phyloP scores from a whole-genome alignment of 192 early-diverging fungal genomes.

The Chytriomyces hyalinus region DNA sequence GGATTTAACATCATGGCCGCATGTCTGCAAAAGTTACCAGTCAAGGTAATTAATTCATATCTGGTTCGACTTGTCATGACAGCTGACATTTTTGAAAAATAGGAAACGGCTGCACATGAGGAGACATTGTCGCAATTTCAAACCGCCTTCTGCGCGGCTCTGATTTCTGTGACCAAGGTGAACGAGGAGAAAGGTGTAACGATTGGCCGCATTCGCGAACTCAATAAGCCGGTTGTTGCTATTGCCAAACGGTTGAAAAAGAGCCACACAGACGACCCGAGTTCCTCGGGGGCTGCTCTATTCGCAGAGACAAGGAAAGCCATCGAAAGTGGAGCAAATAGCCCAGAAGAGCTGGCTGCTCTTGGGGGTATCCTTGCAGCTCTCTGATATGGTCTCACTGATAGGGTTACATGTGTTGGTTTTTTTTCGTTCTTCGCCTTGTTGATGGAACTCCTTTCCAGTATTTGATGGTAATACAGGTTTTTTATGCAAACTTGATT shows the following conservation, averaged over 20 bases:
- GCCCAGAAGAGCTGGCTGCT: neutral
- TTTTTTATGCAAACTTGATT: conserved; percentile 81
- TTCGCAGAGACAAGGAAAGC: neutral
- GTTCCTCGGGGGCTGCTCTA: neutral
- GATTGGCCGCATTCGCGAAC: conserved; percentile 44
- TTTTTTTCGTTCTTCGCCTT: no score
- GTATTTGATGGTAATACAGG: neutral
- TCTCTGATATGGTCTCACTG: neutral
- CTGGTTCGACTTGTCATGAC: neutral
- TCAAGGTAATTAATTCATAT: conserved; percentile 14
- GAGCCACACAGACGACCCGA: conserved; percentile 16
- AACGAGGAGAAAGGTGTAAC: conserved; percentile 34
- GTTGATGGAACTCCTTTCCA: neutral
- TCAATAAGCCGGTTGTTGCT: conserved; percentile 37
- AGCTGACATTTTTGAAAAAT: neutral
- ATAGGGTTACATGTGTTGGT: no score
- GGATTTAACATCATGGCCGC: conserved; percentile 36
- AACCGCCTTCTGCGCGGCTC: conserved; percentile 24
- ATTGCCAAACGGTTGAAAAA: conserved; percentile 39
- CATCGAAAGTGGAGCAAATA: no score
- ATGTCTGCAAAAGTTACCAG: conserved; percentile 36
- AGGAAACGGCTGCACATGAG: conserved; percentile 15
- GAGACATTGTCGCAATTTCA: conserved; percentile 10
- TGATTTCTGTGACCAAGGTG: conserved; percentile 12
- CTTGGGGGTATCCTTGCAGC: neutral